Percentiles rank a stretch among this genome's conserved stretches.
Conservation (phyloP, 1,284 basidiomycete genomes). For the Neonothopanus nambi region DNA sequence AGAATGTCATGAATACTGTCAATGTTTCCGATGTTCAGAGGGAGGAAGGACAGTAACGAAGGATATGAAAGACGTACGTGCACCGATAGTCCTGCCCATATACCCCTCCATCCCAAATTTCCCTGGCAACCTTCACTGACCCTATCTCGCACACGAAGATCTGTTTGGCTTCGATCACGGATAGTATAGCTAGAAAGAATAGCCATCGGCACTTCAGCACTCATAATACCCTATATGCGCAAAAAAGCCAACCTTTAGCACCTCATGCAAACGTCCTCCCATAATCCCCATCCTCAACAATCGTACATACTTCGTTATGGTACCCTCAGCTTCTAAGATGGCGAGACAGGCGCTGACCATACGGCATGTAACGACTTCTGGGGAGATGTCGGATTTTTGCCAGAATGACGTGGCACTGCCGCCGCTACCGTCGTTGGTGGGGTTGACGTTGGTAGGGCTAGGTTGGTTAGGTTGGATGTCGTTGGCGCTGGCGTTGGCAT, state of each 20-base stretch:
- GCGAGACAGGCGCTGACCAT: conserved; percentile 28
- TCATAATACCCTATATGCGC: too few species aligned
- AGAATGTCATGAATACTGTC: conserved; percentile 55
- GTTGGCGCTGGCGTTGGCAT: too few species aligned
- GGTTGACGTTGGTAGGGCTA: too few species aligned
- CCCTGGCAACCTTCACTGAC: conserved; percentile 18
- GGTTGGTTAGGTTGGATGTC: too few species aligned
- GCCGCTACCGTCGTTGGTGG: too few species aligned
- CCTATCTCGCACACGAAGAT: conserved; percentile 13
- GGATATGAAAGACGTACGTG: conserved; percentile 25
- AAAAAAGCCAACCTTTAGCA: too few species aligned
- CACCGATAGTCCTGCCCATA: conserved; percentile 42
- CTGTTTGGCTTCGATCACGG: conserved; percentile 16
- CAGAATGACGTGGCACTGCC: too few species aligned
- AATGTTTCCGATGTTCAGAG: neutral
- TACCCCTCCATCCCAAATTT: conserved; percentile 32
- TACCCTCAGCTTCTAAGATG: conserved; percentile 26
- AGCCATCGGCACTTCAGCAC: too few species aligned
- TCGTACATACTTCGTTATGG: conserved; percentile 34
- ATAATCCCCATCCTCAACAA: conserved; percentile 41
- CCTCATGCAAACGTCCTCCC: conserved; percentile 37
- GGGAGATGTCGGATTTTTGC: conserved; percentile 11
- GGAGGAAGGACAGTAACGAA: neutral
- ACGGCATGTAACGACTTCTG: conserved; percentile 13
- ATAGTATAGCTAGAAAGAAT: conserved; percentile 26